A percentile compares a stretch with the other conserved stretches of the same genome.
These are phyloP conservation scores for Chlorella variabilis DNA, from an alignment of 163 green algal species.

Conservation along the genomic window DNA sequence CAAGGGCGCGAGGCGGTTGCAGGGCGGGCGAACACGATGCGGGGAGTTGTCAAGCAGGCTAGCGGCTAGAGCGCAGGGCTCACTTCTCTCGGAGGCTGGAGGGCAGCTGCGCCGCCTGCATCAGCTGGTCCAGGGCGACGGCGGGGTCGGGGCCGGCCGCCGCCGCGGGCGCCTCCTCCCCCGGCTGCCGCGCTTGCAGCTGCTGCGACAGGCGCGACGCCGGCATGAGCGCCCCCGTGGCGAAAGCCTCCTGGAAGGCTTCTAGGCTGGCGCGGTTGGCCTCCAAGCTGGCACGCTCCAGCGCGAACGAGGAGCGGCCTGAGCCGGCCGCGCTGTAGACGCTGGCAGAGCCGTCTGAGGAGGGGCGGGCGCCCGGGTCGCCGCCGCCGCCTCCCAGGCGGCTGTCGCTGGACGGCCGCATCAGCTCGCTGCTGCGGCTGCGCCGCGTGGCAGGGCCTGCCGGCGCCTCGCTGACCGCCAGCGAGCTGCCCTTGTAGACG, in stretches of 20 bases:
- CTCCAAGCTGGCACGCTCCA: slow-evolving; percentile 58
- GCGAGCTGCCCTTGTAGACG: slow-evolving; percentile 5
- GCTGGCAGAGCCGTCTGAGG: not conserved
- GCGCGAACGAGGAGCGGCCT: slow-evolving; percentile 51
- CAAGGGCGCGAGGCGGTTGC: not conserved
- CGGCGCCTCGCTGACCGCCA: not conserved
- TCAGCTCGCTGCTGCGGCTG: slow-evolving; percentile 14
- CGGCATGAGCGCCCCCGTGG: not conserved
- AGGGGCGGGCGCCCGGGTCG: not conserved
- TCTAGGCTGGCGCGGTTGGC: slow-evolving; percentile 57
- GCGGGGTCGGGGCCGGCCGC: not conserved
- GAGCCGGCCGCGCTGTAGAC: slow-evolving; percentile 11
- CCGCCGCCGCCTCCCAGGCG: too few relatives aligned
- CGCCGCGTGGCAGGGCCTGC: not conserved
- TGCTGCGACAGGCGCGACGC: not conserved
- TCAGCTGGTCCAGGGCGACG: slow-evolving; percentile 22
- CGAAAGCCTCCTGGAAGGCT: slow-evolving; percentile 40
- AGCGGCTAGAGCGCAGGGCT: not conserved
- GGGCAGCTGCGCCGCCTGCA: not conserved
- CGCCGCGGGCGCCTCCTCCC: not conserved
- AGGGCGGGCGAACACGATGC: too few relatives aligned
- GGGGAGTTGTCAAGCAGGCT: not conserved
- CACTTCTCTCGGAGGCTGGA: slow-evolving; percentile 20
- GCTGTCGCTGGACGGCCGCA: slow-evolving; percentile 7
- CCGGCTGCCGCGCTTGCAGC: too few relatives aligned